Evolutionary conservation across 495 filamentous ascomycete genomes (phyloP), one percentile per base, ranked within the genome.

Genomic region (Podospora conica): DNA sequence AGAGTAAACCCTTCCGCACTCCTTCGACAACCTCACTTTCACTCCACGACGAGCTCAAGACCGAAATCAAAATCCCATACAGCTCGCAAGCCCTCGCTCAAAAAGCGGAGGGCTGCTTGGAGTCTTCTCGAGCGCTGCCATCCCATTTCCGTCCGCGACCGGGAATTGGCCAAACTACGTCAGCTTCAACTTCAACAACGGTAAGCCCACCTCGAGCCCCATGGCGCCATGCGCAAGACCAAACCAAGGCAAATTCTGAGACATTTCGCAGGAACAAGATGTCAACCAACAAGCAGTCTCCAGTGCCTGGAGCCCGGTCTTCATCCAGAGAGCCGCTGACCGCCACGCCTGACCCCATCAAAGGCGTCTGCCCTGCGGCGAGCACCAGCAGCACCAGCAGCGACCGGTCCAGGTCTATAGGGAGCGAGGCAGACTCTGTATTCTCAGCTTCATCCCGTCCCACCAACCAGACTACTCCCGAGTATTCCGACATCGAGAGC

Each of bases 401-500:
- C 18, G 54, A 22, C 18, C 54, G 31, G n/a, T 33, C 54, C 21
- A 22, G 24, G 27, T n/a, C 20, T n/a, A 29, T 64, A 21, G 4
- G 28, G 31, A 22, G 63, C 55, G 28, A 23, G 29, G 33, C 20
- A n/a, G 40, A 48, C 40, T 48, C 40, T 18, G 40, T 48, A n/a
- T 48, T 48, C 8, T 33, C 55, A 9, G 63, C 40, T 53, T 33
- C 55, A 2, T 48, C 31, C 6, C 27, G 9, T 10, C 31, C 61
- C 1, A 64, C 63, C 22, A 57, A 56, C 21, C 10, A 40, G 23
- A 64, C 63, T 1, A 64, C 63, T 15, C 63, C 63, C 5, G 63
- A 64, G 54, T 1, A 48, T 24, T 57, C 53, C 11, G 63, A 58
- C 24, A 23, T 0, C 21, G 55, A 64, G 29, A 40, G 9, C 20